Base-by-base conservation (phyloP, 1,284 basidiomycete genomes). In the Chiua sp. region DNA sequence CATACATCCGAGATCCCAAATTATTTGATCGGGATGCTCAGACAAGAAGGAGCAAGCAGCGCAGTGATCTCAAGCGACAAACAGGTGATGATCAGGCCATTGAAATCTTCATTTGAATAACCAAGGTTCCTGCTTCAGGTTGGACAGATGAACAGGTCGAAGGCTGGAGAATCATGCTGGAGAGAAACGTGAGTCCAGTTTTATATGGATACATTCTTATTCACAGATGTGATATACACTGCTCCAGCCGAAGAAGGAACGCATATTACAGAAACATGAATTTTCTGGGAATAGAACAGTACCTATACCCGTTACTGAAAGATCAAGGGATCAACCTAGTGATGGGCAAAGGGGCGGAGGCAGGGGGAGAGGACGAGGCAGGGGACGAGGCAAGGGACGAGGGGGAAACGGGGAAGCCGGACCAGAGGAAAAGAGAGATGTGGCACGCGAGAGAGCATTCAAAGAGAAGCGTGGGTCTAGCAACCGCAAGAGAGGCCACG, bases 81-180 rank as follows among this genome's bases (percentile, higher is more conserved):
- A 94, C 91, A 44, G 87, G 88, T 82, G 68, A 68, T 67, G 63
- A 62, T 53, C 53, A 30, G 33, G 22, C 7, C 53, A 22, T 23
- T 52, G 7, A 42, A 26, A 35, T 49, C n/a, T 56, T n/a, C 26
- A 16, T 39, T 20, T 22, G n/a, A 55, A 18, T 4, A 22, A 49
- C 51, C 56, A 23, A 69, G 0, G 2, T 48, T 48, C 42, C n/a
- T 54, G 58, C 55, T 3, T 26, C 59, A 87, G 87, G 88, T 5
- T 88, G 87, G 86, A 75, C 68, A 18, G 88, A 96, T 70, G 88
- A 90, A 64, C 93, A 95, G 70, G 87, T 96, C 33, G 93, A 96
- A 73, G 94, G 93, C 0, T 96, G 94, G 93, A 82, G 75, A 59
- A 87, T 91, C 57, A 93, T 96, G 90, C 76, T 96, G 55, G 94